Base-by-base conservation (phyloP, 129 eudicot species). In the Mikania micrantha region DNA sequence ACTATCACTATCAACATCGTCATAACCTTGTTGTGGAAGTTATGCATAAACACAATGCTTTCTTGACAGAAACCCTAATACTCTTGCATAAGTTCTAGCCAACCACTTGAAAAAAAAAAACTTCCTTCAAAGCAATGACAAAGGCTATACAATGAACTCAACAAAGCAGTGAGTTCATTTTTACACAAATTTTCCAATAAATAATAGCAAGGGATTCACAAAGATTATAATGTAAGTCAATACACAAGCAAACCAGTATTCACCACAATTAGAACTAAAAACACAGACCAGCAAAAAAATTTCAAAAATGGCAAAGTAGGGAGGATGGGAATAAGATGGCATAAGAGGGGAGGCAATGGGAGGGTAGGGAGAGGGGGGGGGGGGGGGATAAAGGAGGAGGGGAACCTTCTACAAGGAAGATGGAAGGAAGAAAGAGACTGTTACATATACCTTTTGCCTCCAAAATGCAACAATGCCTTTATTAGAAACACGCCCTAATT, bases 401-500 rank as follows among this genome's bases (percentile, higher is more conserved):
- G 79, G 59, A n/a, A 36, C 68, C 74, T 66, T 69, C 68, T 42
- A 35, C 49, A 70, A 70, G 58, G 69, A 36, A 69, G 48, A 45
- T 39, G 80, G 72, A 45, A 54, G 62, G 62, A 53, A 71, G 80
- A 47, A 68, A 70, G 66, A 60, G 31, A 47, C 62, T 44, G 68
- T 32, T 66, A 72, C 38, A 29, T 72, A 58, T 78, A 78, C 82
- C 82, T 78, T 78, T 66, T 24, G 74, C 70, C 71, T 72, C 57
- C 71, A 36, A 71, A 71, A 59, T 40, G 66, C 67, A 56, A 70
- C 36, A 68, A 62, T 49, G 60, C 42, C 64, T 38, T 59, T 62
- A 70, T 61, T 67, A 70, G 67, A 64, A 70, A 77, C 67, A 77
- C n/a, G 67, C 67, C 81, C 81, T 77, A 77, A 63, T 67, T 36